These are phyloP conservation scores for Boletus rubescentipes DNA, from an alignment of 768 basidiomycete genomes.

Conservation along the genomic window DNA sequence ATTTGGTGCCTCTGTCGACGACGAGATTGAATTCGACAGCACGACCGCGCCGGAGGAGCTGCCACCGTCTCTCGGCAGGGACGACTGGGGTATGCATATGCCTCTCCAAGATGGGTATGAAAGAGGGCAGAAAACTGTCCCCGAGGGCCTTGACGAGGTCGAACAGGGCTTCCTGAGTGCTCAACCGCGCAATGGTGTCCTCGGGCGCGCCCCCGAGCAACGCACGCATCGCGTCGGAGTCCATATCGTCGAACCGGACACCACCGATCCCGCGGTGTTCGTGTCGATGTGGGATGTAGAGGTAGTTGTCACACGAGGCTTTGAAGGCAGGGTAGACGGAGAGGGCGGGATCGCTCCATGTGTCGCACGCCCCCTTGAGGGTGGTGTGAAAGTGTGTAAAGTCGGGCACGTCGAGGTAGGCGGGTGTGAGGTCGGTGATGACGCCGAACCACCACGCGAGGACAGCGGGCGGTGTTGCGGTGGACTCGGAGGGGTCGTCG, in stretches of 20 bases:
- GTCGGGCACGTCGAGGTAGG: conserved; percentile 47
- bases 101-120: conserved; percentile 43
- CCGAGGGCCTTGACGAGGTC: conserved; percentile 42
- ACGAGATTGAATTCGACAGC: conserved; percentile 66
- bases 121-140: conserved; percentile 47
- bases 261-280: conserved; percentile 58
- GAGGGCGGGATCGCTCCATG: conserved; percentile 31
- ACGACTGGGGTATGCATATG: conserved; percentile 32
- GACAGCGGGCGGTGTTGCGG: neutral
- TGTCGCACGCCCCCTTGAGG: conserved; percentile 43
- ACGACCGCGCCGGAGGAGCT: conserved; percentile 49
- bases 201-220: conserved; percentile 18
- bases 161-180: conserved; percentile 41
- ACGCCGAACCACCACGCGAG: conserved; percentile 30
- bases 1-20: conserved; percentile 69
- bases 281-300: conserved; percentile 49
- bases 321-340: conserved; percentile 48
- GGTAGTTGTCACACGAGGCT: conserved; percentile 54
- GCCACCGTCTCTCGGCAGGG: conserved; percentile 43
- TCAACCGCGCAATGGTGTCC: conserved; percentile 8
- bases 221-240: conserved; percentile 26
- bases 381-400: conserved; percentile 46
- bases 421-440: conserved; percentile 47
- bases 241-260: conserved; percentile 57
- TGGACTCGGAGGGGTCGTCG: too few species aligned